phyloP scores from a whole-genome alignment of 768 basidiomycete species.

The Crucibulum laeve region DNA sequence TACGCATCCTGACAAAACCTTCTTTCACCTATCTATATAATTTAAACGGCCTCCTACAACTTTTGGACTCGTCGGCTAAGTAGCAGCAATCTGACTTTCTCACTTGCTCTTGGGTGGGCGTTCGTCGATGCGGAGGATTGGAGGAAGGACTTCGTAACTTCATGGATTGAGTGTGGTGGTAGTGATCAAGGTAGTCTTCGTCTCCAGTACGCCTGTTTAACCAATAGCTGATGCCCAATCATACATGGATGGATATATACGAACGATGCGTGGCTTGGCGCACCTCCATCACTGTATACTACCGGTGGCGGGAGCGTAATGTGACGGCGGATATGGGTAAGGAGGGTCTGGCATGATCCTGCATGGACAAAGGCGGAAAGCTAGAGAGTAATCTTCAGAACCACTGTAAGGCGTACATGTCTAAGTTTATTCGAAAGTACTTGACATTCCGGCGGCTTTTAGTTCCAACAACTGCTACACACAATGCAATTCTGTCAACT shows the following conservation, averaged over 20 bases:
- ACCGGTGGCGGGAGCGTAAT: conserved; percentile 50
- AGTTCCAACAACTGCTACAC: too few species aligned
- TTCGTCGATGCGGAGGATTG: conserved; percentile 79
- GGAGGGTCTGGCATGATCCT: conserved; percentile 58
- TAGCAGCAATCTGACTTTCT: conserved; percentile 80
- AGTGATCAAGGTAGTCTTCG: conserved; percentile 10
- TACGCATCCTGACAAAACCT: background rate
- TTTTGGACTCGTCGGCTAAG: conserved; percentile 13
- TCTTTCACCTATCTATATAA: conserved; percentile 1
- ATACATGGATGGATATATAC: conserved; percentile 81
- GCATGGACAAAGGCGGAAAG: conserved; percentile 8
- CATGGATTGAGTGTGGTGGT: conserved; percentile 46
- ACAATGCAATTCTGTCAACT: too few species aligned
- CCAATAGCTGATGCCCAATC: too few species aligned
- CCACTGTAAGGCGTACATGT: too few species aligned
- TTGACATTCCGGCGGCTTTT: too few species aligned
- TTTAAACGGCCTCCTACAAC: background rate
- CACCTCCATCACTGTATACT: conserved; percentile 35
- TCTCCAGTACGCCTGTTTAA: conserved; percentile 1
- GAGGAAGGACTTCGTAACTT: conserved; percentile 58
- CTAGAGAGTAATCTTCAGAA: too few species aligned
- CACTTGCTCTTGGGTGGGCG: conserved; percentile 68
- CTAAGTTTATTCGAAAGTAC: too few species aligned
- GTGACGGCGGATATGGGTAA: conserved; percentile 63
- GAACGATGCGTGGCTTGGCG: conserved; percentile 69